These are phyloP conservation scores for Nepenthes alata DNA, from an alignment of 179 eudicot species.

Conservation along the genomic window DNA sequence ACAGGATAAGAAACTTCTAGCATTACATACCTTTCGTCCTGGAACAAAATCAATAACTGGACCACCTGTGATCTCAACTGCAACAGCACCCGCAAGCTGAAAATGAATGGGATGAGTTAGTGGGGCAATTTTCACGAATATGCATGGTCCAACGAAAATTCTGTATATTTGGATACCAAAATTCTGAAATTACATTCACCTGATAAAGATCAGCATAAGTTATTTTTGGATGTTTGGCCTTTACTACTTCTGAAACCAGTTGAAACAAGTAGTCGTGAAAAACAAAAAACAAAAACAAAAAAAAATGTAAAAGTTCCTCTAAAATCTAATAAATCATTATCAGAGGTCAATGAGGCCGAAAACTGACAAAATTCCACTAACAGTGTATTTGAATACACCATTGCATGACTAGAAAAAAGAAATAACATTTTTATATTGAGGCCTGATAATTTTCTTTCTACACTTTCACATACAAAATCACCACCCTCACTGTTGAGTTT, in stretches of 20 bases:
- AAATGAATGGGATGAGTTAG: conserved; percentile 3
- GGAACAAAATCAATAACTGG: conserved; percentile 67
- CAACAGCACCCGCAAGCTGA: conserved; percentile 93
- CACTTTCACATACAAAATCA: no score
- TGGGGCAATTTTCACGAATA: background rate
- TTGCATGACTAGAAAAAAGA: no score
- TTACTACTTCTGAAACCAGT: conserved; percentile 53
- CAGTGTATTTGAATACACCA: no score
- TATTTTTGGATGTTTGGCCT: conserved; percentile 46
- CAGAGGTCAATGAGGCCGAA: no score
- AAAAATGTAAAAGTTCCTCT: background rate
- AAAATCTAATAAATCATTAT: background rate
- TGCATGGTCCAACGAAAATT: no score
- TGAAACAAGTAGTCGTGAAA: background rate
- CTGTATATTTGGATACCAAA: no score
- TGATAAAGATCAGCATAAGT: conserved; percentile 85
- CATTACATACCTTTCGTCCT: conserved; percentile 50
- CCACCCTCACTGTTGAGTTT: no score
- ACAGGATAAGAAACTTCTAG: no score
- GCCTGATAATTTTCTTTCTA: no score
- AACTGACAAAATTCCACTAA: no score
- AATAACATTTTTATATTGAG: no score
- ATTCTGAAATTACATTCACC: conserved; percentile 25
- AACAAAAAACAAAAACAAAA: background rate
- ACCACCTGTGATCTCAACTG: conserved; percentile 92